phyloP scores from a whole-genome alignment of 352 stramenopile genomes.

The Plasmopara halstedii region DNA sequence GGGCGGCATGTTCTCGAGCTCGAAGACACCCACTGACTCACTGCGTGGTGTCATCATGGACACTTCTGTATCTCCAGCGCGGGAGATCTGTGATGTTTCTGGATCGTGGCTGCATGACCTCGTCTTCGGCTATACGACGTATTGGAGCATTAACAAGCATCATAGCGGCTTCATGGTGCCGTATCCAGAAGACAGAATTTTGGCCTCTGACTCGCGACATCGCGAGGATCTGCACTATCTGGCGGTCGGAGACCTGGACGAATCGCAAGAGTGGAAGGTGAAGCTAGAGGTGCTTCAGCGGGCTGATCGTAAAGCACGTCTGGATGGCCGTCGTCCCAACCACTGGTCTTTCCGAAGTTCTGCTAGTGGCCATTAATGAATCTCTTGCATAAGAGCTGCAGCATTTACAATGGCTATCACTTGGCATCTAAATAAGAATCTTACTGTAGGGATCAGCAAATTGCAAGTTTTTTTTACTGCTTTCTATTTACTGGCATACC shows the following conservation, averaged over 20 bases:
- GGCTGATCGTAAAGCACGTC: slow-evolving; percentile 65
- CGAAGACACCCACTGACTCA: slow-evolving; percentile 70
- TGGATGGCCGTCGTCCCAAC: slow-evolving; percentile 63
- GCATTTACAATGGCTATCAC: slow-evolving; percentile 5
- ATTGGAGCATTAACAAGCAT: slow-evolving; percentile 62
- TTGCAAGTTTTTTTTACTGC: too few species aligned
- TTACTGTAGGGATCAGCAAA: too few species aligned
- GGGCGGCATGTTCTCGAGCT: slow-evolving; percentile 73
- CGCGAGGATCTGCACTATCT: slow-evolving; percentile 70
- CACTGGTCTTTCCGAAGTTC: slow-evolving; percentile 61
- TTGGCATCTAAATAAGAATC: too few species aligned
- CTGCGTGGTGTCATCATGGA: slow-evolving; percentile 63
- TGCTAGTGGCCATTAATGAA: slow-evolving; percentile 26
- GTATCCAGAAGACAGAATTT: slow-evolving; percentile 46
- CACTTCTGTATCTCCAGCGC: slow-evolving; percentile 34
- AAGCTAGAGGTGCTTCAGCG: slow-evolving; percentile 73
- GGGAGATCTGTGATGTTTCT: slow-evolving; percentile 61
- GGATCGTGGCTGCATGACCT: slow-evolving; percentile 79
- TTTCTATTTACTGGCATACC: slow-evolving; percentile 11
- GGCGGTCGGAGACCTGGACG: slow-evolving; percentile 55
- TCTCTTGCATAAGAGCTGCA: slow-evolving; percentile 7
- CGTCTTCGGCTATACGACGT: slow-evolving; percentile 53
- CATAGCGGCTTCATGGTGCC: slow-evolving; percentile 56
- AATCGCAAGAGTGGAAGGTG: slow-evolving; percentile 82
- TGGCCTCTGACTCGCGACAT: slow-evolving; percentile 63